These are phyloP conservation scores for Talaromyces wortmannii DNA, from an alignment of 495 filamentous ascomycete genomes.

Conservation along the genomic window DNA sequence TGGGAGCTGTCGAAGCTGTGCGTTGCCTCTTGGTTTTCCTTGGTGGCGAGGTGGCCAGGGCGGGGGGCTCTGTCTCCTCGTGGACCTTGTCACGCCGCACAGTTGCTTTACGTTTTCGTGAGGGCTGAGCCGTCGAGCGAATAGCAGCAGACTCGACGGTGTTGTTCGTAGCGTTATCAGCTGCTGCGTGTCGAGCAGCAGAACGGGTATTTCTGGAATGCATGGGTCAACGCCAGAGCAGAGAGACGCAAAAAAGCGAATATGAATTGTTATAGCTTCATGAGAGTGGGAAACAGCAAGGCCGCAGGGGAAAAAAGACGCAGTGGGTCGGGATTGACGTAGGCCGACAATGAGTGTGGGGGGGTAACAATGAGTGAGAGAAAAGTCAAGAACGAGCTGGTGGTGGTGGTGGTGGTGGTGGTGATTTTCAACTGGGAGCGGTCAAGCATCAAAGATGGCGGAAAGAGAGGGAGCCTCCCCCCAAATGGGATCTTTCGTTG, in stretches of 20 bases:
- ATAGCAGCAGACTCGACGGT: constrained; percentile 19
- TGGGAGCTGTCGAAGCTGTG: constrained; percentile 21
- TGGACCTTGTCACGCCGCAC: constrained; percentile 29
- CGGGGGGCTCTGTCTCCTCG: constrained; percentile 30
- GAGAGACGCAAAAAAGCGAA: not conserved
- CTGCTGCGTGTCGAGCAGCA: constrained; percentile 69
- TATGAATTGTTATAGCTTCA: constrained; percentile 1
- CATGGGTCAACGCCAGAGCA: constrained; percentile 52
- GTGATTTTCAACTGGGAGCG: not conserved
- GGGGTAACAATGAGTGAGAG: not conserved
- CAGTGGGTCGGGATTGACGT: not conserved
- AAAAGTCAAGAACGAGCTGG: not conserved
- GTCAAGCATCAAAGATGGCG: not conserved
- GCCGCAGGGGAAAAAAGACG: not conserved
- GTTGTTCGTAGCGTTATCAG: constrained; percentile 31
- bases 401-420: not conserved
- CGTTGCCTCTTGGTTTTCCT: constrained; percentile 38
- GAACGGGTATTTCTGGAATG: constrained; percentile 78
- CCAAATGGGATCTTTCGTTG: no score
- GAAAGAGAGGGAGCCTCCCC: not conserved
- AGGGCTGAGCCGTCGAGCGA: constrained; percentile 27
- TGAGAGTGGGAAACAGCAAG: constrained; percentile 3
- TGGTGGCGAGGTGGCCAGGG: constrained; percentile 31
- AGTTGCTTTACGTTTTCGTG: constrained; percentile 54
- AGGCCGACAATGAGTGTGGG: not conserved